These are phyloP conservation scores for Phytophthora sp. DNA, from an alignment of 352 stramenopile species.

Conservation along the genomic window DNA sequence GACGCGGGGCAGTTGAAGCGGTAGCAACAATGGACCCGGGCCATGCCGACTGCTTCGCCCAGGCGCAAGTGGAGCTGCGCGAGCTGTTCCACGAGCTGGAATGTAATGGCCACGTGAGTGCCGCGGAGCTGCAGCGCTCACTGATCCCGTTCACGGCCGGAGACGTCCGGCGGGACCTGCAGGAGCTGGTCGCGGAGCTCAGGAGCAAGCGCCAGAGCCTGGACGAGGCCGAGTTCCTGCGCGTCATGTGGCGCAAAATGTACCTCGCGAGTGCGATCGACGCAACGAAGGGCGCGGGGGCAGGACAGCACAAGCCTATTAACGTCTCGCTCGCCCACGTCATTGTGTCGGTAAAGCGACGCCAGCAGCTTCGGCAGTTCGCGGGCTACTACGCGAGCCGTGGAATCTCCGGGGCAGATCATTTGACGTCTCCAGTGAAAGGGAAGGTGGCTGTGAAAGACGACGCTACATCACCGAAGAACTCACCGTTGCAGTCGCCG, in stretches of 20 bases:
- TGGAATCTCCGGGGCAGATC: conserved; percentile 65
- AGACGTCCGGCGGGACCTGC: conserved; percentile 57
- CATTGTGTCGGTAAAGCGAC: conserved; percentile 74
- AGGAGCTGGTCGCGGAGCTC: conserved; percentile 63
- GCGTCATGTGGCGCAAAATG: conserved; percentile 69
- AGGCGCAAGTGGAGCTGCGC: conserved; percentile 57
- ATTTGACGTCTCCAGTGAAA: conserved; percentile 33
- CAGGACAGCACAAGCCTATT: conserved; percentile 24
- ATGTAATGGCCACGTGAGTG: conserved; percentile 49
- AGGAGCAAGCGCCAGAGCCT: conserved; percentile 43
- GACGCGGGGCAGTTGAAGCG: conserved; percentile 2
- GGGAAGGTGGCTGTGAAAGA: neutral
- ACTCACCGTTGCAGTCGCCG: neutral
- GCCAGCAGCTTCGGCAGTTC: conserved; percentile 70
- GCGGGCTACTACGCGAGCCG: conserved; percentile 70
- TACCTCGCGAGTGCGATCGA: conserved; percentile 59
- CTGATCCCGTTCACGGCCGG: conserved; percentile 68
- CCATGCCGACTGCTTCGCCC: conserved; percentile 46
- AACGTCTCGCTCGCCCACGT: conserved; percentile 72
- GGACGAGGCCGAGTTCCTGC: conserved; percentile 69
- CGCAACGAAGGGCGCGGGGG: conserved; percentile 16
- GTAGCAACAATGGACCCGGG: conserved; percentile 53
- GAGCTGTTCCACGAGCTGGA: conserved; percentile 69
- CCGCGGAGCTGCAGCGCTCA: conserved; percentile 46
- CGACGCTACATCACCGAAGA: neutral